Percentiles rank a stretch among this genome's conserved stretches.
Conservation (phyloP, 805 yeast genomes). For the Yarrowia hollandica region DNA sequence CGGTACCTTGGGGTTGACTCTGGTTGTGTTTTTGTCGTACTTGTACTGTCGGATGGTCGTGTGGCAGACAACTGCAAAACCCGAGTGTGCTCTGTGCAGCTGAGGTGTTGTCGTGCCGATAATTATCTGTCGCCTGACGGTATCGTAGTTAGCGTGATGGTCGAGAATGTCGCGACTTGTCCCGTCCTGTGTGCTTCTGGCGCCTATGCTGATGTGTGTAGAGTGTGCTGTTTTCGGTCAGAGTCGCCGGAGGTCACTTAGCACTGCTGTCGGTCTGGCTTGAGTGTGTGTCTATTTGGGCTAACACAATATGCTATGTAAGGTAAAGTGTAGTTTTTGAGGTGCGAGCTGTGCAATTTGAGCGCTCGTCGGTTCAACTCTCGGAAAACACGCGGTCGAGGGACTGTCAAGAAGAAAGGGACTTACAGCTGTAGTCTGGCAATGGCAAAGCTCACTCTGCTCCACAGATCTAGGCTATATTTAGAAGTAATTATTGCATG, state of each 20-base stretch:
- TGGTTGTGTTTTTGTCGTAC: neutral
- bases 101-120: neutral
- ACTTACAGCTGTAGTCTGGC: no score
- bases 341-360: neutral
- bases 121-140: neutral
- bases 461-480: neutral
- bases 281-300: neutral
- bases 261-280: neutral
- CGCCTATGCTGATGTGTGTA: neutral
- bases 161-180: neutral
- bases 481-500: slow-evolving; percentile 10
- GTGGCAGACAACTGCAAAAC: slow-evolving; percentile 8
- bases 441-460: no score
- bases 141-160: neutral
- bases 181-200: neutral
- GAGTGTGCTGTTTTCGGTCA: slow-evolving; percentile 9
- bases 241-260: slow-evolving; percentile 1
- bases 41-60: neutral
- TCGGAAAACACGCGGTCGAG: neutral
- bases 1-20: no score
- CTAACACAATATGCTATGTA: slow-evolving; percentile 11
- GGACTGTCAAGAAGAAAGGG: no score
- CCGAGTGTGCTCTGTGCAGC: neutral
- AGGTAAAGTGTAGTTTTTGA: neutral
- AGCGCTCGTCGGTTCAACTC: slow-evolving; percentile 7